Conservation (phyloP, 1,284 basidiomycete genomes). For the Psilocybe mexicana region DNA sequence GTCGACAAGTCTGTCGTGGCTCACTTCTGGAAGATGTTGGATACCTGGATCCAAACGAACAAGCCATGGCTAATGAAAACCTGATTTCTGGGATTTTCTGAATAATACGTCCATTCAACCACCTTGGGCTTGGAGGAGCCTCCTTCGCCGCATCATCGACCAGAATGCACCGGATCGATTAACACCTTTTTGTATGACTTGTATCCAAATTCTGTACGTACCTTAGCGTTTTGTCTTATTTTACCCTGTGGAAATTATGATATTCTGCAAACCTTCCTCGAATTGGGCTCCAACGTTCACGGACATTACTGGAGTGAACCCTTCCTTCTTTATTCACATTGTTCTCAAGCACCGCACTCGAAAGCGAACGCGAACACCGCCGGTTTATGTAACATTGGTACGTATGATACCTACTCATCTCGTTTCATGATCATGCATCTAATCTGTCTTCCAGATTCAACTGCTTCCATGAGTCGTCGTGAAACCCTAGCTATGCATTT, state of each 20-base stretch:
- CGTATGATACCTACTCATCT: constrained; percentile 1
- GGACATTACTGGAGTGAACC: background rate
- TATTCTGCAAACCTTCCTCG: background rate
- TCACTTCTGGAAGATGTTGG: constrained; percentile 92
- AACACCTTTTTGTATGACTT: background rate
- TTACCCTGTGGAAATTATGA: constrained; percentile 1
- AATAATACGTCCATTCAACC: background rate
- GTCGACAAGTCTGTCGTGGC: constrained; percentile 95
- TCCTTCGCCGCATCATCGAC: background rate
- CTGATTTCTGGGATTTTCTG: constrained; percentile 18
- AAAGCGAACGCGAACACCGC: background rate
- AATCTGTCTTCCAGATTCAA: background rate
- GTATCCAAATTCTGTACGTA: constrained; percentile 2
- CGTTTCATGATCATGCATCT: constrained; percentile 1
- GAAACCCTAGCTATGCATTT: background rate
- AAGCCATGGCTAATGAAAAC: constrained; percentile 72
- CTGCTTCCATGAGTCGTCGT: background rate
- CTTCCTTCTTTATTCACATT: background rate
- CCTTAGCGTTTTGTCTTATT: constrained; percentile 1
- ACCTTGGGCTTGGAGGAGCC: background rate
- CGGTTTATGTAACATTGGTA: constrained; percentile 9
- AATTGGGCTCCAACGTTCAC: background rate
- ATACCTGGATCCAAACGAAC: constrained; percentile 79
- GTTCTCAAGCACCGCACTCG: background rate
- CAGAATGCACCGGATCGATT: background rate